Conservation (phyloP, 176 grass and related monocot genomes). For the Bromus sterilis region DNA sequence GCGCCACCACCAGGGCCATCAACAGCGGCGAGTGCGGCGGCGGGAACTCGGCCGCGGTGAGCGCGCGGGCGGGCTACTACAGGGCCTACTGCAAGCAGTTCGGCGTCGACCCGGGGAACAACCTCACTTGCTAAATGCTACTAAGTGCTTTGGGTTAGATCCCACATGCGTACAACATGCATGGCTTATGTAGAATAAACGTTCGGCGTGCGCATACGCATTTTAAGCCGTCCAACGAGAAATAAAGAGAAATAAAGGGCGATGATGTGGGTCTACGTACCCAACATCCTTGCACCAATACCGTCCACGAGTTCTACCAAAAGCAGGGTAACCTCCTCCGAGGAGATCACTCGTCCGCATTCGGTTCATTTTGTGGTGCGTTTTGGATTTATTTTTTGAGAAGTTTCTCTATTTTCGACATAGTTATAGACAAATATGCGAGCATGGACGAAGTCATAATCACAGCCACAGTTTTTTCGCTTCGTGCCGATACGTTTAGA, state of each 20-base stretch:
- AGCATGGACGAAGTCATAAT: no score
- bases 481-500: no score
- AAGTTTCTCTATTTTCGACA: no score
- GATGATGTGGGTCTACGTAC: neutral
- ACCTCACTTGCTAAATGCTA: conserved; percentile 15
- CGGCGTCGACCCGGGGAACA: conserved; percentile 13
- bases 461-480: no score
- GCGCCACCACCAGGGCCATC: conserved; percentile 47
- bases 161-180: neutral
- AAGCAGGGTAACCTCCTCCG: no score
- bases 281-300: no score
- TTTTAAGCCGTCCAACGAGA: neutral
- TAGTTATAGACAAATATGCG: no score
- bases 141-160: neutral
- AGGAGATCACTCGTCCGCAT: no score
- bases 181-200: neutral
- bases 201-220: neutral
- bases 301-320: no score
- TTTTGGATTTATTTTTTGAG: no score
- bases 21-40: conserved; percentile 20
- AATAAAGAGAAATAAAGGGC: neutral
- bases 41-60: neutral
- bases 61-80: conserved; percentile 9
- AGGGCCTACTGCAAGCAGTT: conserved; percentile 14
- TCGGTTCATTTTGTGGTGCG: no score